Base-by-base conservation (phyloP, 345 rosid genomes). In the Litchi chinensis region DNA sequence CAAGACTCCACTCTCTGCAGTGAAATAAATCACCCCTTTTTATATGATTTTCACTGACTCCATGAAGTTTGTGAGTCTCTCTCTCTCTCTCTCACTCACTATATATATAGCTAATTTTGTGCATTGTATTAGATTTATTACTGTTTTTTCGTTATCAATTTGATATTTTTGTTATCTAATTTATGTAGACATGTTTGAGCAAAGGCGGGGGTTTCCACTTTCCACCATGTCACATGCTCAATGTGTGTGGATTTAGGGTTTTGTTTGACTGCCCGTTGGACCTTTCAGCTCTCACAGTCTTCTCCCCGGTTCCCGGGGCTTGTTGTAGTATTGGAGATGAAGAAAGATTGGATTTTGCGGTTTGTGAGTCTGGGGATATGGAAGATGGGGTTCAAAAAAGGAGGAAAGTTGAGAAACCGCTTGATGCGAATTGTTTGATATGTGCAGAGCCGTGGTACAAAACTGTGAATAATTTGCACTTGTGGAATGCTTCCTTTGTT, bases 241-340 rank as follows among this genome's bases (percentile, higher is more conserved):
- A 85, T 77, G 75, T 90, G 48, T 81, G 88, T 24, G 97, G 97
- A 64, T 89, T 90, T 67, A 90, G 90, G 83, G 83, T 95, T 37
- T 87, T 93, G 72, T 84, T 95, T 28, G 97, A 93, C 65, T 95
- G 97, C 65, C 98, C 98, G 18, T 44, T 93, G 75, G 95, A 95
- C 83, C 89, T 95, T 81, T 90, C 91, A 9, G 89, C 98, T 24
- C 84, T 88, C 63, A 74, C 85, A 4, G 80, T 89, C 79, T 95
- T 93, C 79, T 84, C 94, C 52, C 97, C 98, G 21, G 26, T 92
- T 84, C 85, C 89, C 40, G 74, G 73, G 24, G 82, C 64, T 77
- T 80, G 74, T 62, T 67, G 68, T 18, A 26, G 69, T 7, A 0
- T 9, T 15, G 43, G 24, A n/a, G 62, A 28, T 70, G 80, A 77